Evolutionary conservation across 768 basidiomycete genomes (phyloP).

Genomic region (Candolleomyces efflorescens): DNA sequence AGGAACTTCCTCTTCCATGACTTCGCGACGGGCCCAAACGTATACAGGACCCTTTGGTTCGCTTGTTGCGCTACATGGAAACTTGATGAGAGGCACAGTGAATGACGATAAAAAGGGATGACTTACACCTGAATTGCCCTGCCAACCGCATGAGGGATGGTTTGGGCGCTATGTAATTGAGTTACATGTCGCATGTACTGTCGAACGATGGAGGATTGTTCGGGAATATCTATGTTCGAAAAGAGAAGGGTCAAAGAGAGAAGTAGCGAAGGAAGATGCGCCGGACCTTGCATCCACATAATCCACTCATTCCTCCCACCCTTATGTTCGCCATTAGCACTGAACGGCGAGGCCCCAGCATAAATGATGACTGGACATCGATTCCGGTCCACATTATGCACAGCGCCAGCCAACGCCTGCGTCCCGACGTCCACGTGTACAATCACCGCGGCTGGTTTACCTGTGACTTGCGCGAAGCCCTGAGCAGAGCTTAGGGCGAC

Average conservation of each 20-base stretch:
- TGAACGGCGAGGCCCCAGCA: constrained; percentile 65
- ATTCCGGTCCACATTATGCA: constrained; percentile 66
- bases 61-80: constrained; percentile 49
- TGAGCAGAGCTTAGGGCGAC: constrained; percentile 71
- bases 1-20: constrained; percentile 61
- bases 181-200: constrained; percentile 71
- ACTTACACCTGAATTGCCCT: constrained; percentile 63
- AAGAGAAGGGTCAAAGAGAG: not conserved
- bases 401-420: constrained; percentile 65
- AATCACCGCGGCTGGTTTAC: constrained; percentile 66
- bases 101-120: not conserved
- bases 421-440: constrained; percentile 74
- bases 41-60: constrained; percentile 73
- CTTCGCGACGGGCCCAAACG: constrained; percentile 69
- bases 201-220: constrained; percentile 65
- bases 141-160: constrained; percentile 45
- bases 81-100: not conserved
- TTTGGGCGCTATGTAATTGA: constrained; percentile 54
- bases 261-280: not conserved
- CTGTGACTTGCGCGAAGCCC: constrained; percentile 62
- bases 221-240: constrained; percentile 50
- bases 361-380: constrained; percentile 66
- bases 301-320: constrained; percentile 73
- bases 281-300: constrained; percentile 64
- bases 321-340: constrained; percentile 48